Evolutionary conservation across 169 alveolate genomes (phyloP), one percentile per base, ranked within the genome.

Genomic region (Babesia sp.): DNA sequence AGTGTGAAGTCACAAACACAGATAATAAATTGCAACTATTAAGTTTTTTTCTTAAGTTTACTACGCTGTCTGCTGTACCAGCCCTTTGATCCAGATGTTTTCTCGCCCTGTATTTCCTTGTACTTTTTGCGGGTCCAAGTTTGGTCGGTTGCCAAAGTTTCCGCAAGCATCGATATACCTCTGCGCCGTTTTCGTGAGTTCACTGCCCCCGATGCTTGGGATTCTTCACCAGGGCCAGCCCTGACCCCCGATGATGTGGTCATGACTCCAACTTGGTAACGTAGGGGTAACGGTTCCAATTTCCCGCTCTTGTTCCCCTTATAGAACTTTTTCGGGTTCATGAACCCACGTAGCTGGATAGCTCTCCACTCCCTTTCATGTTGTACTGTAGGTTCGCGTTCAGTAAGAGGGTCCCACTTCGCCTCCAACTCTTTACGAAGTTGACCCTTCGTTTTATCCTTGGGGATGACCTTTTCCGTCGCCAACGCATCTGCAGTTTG

Each of bases 271-370:
- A 79, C 58, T 20, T 79, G 83, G 70, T 64, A 79, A 20, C 67
- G 59, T 29, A 22, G 45, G 24, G 87, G 87, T 2, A 79, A 45
- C 29, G 73, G 55, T 44, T 79, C 87, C 28, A 79, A 48, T 34
- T 42, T 78, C 5, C 74, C 74, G 26, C 71, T 50, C 48, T 58
- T 57, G 34, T 28, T 31, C 12, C 73, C 73, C 50, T 71, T 79
- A 39, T 79, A 79, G 58, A 79, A 79, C 28, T 39, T 68, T 28
- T 79, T 79, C 8, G 87, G 87, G 55, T 79, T 69, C 48, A 79
- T 54, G 39, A 63, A 79, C 0, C 83, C 83, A 8, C 87, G 51
- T 26, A 79, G 41, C 50, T 79, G 87, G 0, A 79, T 79, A 1
- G 87, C 71, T 44, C 71, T 42, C 87, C 87, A 79, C 22, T 79